Percentiles rank a stretch among this genome's conserved stretches.
Evolutionary conservation across 129 eudicot genomes (phyloP).

Genomic region (Helichrysum umbraculigerum): DNA sequence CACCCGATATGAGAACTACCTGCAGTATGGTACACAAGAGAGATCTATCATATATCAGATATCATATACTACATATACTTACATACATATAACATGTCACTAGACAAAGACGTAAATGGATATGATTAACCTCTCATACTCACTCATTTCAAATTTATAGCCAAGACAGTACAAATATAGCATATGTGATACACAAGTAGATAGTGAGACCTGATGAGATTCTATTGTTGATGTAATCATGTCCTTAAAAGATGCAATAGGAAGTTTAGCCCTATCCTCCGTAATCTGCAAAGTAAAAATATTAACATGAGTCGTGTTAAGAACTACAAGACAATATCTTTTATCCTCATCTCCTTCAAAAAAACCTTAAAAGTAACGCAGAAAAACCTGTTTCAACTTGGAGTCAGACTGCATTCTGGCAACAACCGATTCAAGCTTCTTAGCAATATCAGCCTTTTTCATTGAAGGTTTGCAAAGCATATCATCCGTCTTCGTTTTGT

Average conservation of each 20-base stretch:
- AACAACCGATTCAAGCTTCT: constrained; percentile 54
- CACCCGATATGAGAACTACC: constrained; percentile 95
- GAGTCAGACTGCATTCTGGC: constrained; percentile 38
- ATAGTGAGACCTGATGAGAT: constrained; percentile 66
- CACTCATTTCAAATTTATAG: neutral
- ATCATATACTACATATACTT: neutral
- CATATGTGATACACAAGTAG: neutral
- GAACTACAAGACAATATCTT: neutral
- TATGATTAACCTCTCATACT: neutral
- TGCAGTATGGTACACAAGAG: constrained; percentile 28
- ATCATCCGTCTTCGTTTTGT: constrained; percentile 42
- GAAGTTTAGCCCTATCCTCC: constrained; percentile 77
- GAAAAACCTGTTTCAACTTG: constrained; percentile 60
- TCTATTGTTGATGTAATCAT: constrained; percentile 63
- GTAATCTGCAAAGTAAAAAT: constrained; percentile 49
- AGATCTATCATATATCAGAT: neutral
- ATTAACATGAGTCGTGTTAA: constrained; percentile 1
- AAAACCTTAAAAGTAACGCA: constrained; percentile 1
- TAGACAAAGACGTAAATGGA: neutral
- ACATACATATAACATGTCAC: neutral
- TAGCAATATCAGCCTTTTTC: constrained; percentile 52
- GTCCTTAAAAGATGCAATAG: constrained; percentile 78
- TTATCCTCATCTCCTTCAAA: neutral
- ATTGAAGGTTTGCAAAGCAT: constrained; percentile 52
- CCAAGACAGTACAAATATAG: constrained; percentile 13